Evolutionary conservation across 2,329 filamentous ascomycete species (phyloP).

Genomic region (Colletotrichum siamense): DNA sequence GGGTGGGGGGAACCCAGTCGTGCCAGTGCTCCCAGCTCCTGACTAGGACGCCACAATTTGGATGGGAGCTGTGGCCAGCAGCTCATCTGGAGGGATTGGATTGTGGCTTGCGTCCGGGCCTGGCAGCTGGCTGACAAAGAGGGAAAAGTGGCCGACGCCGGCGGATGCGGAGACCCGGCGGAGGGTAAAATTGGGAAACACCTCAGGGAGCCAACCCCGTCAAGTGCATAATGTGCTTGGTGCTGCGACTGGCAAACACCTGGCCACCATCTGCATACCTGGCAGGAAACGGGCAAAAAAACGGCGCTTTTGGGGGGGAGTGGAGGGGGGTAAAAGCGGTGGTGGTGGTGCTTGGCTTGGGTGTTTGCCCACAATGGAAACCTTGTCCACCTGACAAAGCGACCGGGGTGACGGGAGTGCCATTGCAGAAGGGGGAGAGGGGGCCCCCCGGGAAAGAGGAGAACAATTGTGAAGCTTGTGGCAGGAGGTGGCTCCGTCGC

Average conservation of each 20-base stretch:
- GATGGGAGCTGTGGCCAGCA: not conserved
- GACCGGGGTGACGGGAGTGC: not conserved
- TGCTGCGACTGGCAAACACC: not conserved
- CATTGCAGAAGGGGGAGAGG: not conserved
- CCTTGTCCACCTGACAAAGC: not conserved
- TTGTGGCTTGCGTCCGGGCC: not conserved
- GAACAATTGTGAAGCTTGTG: not conserved
- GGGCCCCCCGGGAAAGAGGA: not conserved
- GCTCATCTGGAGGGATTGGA: not conserved
- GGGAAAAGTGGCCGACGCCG: not conserved
- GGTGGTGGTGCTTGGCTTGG: not conserved
- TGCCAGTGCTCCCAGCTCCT: not conserved
- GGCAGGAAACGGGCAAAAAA: not conserved
- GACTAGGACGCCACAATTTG: not conserved
- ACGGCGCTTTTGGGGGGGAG: not conserved
- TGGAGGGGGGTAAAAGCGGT: not conserved
- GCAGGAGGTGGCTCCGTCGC: not conserved
- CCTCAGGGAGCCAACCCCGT: not conserved
- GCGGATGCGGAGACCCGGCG: not conserved
- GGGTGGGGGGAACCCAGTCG: not conserved
- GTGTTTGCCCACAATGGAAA: not conserved
- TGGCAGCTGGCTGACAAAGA: not conserved
- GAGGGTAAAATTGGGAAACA: not conserved
- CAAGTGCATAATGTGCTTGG: not conserved
- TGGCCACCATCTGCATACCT: not conserved